phyloP scores from a whole-genome alignment of 2,329 filamentous ascomycete species.

The Clonostachys byssicola region DNA sequence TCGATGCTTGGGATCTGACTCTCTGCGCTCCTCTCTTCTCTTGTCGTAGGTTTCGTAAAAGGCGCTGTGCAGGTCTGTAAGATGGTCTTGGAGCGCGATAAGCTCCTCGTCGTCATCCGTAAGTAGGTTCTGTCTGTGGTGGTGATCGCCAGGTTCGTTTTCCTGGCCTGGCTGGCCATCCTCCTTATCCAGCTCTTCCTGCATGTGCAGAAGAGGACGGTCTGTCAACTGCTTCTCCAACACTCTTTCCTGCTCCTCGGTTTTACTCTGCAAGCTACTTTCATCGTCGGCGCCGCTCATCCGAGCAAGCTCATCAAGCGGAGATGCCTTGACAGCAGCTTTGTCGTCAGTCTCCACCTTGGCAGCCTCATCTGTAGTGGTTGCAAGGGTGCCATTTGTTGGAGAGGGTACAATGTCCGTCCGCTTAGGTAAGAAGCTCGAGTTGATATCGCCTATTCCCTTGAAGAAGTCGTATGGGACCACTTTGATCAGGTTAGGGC shows the following conservation, averaged over 20 bases:
- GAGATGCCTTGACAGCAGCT: conserved; percentile 24
- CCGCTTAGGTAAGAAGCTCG: conserved; percentile 86
- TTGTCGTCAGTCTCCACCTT: conserved; percentile 2
- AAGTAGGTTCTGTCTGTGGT: conserved; percentile 68
- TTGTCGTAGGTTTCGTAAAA: conserved; percentile 84
- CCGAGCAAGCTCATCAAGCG: conserved; percentile 71
- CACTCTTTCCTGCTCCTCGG: conserved; percentile 80
- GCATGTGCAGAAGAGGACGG: conserved; percentile 84
- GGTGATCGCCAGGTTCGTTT: conserved; percentile 15
- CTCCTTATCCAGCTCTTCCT: conserved; percentile 83
- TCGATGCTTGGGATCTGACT: conserved; percentile 22
- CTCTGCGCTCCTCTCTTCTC: conserved; percentile 30
- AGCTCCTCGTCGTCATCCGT: conserved; percentile 87
- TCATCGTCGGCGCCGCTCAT: conserved; percentile 71
- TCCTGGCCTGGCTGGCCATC: conserved; percentile 13
- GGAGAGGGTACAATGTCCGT: conserved; percentile 40
- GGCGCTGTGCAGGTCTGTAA: conserved; percentile 68
- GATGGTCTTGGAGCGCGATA: conserved; percentile 67
- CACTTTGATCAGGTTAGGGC: conserved; percentile 90
- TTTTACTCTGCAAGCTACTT: conserved; percentile 66
- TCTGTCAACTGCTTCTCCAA: conserved; percentile 88
- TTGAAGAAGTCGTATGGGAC: conserved; percentile 97
- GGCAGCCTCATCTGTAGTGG: background rate
- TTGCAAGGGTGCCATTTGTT: conserved; percentile 6
- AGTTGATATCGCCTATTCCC: conserved; percentile 97